Percentiles rank a stretch among this genome's conserved stretches.
These are phyloP conservation scores for Termitomyces sp. DNA, from an alignment of 768 basidiomycete genomes.

Conservation along the genomic window DNA sequence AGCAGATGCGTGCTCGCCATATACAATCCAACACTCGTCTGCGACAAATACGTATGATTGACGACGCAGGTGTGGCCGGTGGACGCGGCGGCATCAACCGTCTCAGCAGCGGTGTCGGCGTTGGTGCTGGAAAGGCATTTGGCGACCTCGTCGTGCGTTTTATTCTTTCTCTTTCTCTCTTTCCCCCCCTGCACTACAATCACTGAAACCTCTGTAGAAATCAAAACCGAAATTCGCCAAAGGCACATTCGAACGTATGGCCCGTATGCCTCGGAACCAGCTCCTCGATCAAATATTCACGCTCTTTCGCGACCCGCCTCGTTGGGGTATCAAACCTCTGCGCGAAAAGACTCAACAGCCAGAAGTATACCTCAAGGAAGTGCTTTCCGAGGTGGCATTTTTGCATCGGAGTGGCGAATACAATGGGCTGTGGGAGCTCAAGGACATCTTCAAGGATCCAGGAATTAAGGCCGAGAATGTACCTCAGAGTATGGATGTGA, in stretches of 20 bases:
- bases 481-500: constrained; percentile 29
- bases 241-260: constrained; percentile 79
- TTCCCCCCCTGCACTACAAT: neutral
- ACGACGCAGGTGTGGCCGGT: constrained; percentile 62
- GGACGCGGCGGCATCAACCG: constrained; percentile 72
- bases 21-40: constrained; percentile 59
- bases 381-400: constrained; percentile 68
- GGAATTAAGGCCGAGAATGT: constrained; percentile 47
- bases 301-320: constrained; percentile 71
- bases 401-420: constrained; percentile 77
- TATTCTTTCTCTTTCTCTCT: neutral
- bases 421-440: constrained; percentile 77
- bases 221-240: constrained; percentile 63
- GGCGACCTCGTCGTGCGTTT: constrained; percentile 58
- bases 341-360: constrained; percentile 83
- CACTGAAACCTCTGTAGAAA: constrained; percentile 32
- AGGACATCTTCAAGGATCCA: constrained; percentile 63
- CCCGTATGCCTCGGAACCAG: constrained; percentile 87
- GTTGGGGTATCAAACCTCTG: constrained; percentile 75
- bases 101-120: constrained; percentile 69
- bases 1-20: constrained; percentile 66
- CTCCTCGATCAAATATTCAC: constrained; percentile 78
- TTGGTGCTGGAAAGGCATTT: constrained; percentile 53
- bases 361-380: constrained; percentile 81
- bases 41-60: constrained; percentile 68